Base-by-base conservation (phyloP, 768 basidiomycete species). In the Podaxis sp. region DNA sequence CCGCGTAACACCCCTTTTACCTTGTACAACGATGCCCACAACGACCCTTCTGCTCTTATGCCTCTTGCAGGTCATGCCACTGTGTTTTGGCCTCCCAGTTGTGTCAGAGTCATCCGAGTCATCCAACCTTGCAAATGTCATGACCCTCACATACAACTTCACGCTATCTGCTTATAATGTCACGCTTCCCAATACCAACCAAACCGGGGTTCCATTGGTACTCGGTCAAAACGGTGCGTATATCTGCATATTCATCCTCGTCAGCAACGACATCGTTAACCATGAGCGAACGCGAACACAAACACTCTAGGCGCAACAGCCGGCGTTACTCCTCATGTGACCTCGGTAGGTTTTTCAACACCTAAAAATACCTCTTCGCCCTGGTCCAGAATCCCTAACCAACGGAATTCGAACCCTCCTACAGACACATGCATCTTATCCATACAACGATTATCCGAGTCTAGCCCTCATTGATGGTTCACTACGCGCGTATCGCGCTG, bases 181-280 rank as follows among this genome's bases (percentile, higher is more conserved):
- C 13, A 77, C 79, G 1, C 65, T 70, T 7, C 70, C 76, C 3
- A 82, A 83, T 63, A 66, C 74, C 2, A 82, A 83, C 67, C 59
- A 63, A 24, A 83, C 80, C 1, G 82, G 82, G 0, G 77, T 70
- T 2, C 81, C 82, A 9, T 67, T 84, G 46, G 82, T 83, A 13
- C 72, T 81, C 13, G 78, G 78, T 11, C 73, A 75, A 58, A 69
- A 72, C 41, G 80, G 79, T 76, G 65, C 43, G 70, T 60, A 25
- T 50, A 19, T 50, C 22, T 50, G 12, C 25, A n/a, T 19, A 46
- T 46, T 3, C 6, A 6, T 7, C 22, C 9, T 59, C 15, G 36
- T 24, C 41, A 22, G 12, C 52, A 11, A 29, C 43, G 13, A 52
- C 3, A 22, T 27, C 12, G 19, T 63, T 38, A 50, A 13, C 25